phyloP scores from a whole-genome alignment of 208 protist species.

The Leishmania braziliensis region DNA sequence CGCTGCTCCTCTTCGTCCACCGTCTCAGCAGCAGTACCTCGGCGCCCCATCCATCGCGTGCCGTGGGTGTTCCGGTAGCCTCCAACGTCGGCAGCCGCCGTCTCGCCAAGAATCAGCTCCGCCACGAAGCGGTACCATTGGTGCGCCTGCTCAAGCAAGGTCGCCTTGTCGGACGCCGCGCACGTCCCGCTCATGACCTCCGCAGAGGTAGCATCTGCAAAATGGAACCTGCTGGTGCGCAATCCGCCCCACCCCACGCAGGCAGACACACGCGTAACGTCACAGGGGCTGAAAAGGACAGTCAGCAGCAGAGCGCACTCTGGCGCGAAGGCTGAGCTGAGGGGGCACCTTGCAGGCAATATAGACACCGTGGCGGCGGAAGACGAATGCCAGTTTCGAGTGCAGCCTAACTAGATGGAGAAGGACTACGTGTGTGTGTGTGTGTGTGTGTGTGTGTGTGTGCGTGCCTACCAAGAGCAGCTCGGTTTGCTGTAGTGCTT shows the following conservation, averaged over 20 bases:
- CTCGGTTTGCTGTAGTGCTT: not conserved
- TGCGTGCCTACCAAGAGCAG: not conserved
- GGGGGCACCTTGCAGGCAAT: not conserved
- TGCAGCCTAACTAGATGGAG: not conserved
- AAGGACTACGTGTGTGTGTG: not conserved
- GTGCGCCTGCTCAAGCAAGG: constrained; percentile 17
- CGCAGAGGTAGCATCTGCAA: not conserved
- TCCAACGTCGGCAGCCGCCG: constrained; percentile 20
- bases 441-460: not conserved
- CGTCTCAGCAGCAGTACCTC: not conserved
- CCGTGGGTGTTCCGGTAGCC: constrained; percentile 14
- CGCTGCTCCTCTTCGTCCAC: not conserved
- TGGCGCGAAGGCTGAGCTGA: no score
- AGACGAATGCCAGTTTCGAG: not conserved
- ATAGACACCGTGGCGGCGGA: not conserved
- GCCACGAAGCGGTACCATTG: constrained; percentile 24
- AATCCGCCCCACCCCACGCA: not conserved
- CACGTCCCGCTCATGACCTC: not conserved
- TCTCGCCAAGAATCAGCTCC: constrained; percentile 29
- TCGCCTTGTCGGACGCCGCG: not conserved
- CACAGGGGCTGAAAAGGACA: not conserved
- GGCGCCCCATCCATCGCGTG: not conserved
- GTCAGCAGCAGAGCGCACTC: not conserved
- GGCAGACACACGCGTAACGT: not conserved
- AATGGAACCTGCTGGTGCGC: not conserved